phyloP scores from a whole-genome alignment of 495 filamentous ascomycete genomes.

The Xylaria flabelliformis region DNA sequence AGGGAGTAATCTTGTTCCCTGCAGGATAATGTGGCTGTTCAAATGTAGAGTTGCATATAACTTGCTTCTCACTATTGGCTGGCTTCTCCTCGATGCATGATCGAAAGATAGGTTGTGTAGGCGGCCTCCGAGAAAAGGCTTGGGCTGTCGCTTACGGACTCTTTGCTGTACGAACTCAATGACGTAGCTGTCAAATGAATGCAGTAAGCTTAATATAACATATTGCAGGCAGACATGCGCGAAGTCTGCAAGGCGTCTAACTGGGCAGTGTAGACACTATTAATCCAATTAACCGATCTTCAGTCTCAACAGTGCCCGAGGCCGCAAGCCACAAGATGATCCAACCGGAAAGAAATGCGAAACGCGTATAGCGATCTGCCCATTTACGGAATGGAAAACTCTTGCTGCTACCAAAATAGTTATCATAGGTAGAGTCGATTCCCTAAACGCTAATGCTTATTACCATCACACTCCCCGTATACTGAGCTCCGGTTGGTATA shows the following conservation, averaged over 20 bases:
- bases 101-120: background rate
- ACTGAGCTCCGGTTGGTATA: no score
- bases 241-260: background rate
- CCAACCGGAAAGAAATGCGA: background rate
- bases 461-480: no score
- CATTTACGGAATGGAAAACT: background rate
- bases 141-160: background rate
- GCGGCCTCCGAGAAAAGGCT: background rate
- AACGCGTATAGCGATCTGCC: background rate
- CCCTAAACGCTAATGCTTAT: background rate
- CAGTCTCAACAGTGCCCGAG: background rate
- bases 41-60: background rate
- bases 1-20: background rate
- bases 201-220: background rate
- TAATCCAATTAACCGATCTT: background rate
- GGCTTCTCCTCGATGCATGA: background rate
- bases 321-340: background rate
- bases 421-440: background rate
- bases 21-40: background rate
- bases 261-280: background rate
- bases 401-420: background rate
- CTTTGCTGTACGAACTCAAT: background rate
- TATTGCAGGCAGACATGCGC: background rate
- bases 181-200: background rate
- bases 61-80: background rate